Conservation (phyloP, 1,139 yeast genomes). For the Scheffersomyces illinoinensis region DNA sequence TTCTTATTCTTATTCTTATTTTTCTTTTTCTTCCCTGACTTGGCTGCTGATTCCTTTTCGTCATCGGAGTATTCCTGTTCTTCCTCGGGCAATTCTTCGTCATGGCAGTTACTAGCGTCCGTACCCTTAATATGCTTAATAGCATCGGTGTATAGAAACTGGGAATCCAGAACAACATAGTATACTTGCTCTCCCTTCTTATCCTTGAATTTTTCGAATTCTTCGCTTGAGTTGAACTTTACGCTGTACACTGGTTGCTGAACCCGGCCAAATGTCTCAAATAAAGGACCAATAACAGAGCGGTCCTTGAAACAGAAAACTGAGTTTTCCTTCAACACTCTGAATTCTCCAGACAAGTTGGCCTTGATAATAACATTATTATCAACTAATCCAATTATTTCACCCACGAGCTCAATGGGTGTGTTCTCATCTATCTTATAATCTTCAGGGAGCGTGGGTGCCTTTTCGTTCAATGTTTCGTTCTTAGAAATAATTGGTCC, state of each 20-base stretch:
- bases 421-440: slow-evolving; percentile 58
- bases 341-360: slow-evolving; percentile 77
- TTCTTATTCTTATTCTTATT: slow-evolving; percentile 37
- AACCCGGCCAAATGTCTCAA: slow-evolving; percentile 88
- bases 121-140: slow-evolving; percentile 76
- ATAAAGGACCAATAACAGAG: slow-evolving; percentile 74
- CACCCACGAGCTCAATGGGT: slow-evolving; percentile 74
- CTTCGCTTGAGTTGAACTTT: slow-evolving; percentile 59
- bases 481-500: slow-evolving; percentile 77
- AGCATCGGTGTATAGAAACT: slow-evolving; percentile 74
- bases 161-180: slow-evolving; percentile 80
- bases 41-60: slow-evolving; percentile 68
- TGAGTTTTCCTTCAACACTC: slow-evolving; percentile 80
- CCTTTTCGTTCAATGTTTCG: slow-evolving; percentile 69
- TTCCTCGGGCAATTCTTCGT: slow-evolving; percentile 89
- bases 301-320: slow-evolving; percentile 77
- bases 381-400: slow-evolving; percentile 70
- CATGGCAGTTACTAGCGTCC: slow-evolving; percentile 93
- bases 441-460: slow-evolving; percentile 69
- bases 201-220: slow-evolving; percentile 44
- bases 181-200: slow-evolving; percentile 60
- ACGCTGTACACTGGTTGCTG: slow-evolving; percentile 84
- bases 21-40: slow-evolving; percentile 59
- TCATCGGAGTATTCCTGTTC: slow-evolving; percentile 97
- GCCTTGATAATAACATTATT: slow-evolving; percentile 73